Conservation (phyloP, 2,329 filamentous ascomycete genomes). For the Aspergillus felis region DNA sequence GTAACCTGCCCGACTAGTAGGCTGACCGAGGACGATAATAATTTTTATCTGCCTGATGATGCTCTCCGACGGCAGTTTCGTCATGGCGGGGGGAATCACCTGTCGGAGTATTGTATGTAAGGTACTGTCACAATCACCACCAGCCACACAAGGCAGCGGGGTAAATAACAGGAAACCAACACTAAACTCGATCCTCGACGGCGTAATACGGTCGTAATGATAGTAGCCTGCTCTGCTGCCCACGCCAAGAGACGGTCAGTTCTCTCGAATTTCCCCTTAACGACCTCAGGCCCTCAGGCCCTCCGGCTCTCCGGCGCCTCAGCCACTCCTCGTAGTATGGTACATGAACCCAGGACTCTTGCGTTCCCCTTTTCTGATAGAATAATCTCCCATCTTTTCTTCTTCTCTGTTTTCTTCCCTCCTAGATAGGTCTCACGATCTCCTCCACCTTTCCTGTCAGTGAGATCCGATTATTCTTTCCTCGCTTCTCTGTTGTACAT, state of each 20-base stretch:
- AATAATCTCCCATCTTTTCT: conserved; percentile 1
- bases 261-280: neutral
- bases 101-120: neutral
- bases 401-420: conserved; percentile 1
- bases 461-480: neutral
- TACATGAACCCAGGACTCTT: neutral
- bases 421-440: conserved; percentile 2
- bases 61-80: conserved; percentile 17
- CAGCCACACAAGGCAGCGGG: neutral
- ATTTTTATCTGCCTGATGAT: conserved; percentile 23
- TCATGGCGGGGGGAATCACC: conserved; percentile 19
- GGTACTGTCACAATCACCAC: neutral
- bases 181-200: neutral
- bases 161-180: neutral
- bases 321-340: neutral
- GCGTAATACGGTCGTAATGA: neutral
- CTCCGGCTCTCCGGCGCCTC: neutral
- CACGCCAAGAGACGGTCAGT: neutral
- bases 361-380: neutral
- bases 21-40: neutral
- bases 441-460: conserved; percentile 4
- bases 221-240: neutral
- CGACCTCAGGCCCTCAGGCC: neutral
- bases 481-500: neutral
- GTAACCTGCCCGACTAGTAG: neutral